Conservation (phyloP, 2,329 filamentous ascomycete genomes). For the Dendryphion nanum region DNA sequence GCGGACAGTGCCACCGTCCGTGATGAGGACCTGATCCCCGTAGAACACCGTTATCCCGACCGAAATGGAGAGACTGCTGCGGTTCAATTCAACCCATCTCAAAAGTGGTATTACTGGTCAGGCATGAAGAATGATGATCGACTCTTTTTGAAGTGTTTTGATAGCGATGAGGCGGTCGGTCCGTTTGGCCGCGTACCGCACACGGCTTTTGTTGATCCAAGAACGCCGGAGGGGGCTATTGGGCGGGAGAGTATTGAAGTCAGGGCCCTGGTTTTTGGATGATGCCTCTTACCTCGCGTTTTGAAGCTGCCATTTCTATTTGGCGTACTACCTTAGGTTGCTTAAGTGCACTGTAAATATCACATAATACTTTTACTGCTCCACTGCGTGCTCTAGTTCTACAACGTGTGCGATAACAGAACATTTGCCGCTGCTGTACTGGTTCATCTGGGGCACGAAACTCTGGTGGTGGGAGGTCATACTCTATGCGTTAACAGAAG, state of each 20-base stretch:
- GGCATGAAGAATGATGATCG: conserved; percentile 73
- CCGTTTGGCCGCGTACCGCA: conserved; percentile 49
- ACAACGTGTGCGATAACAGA: no score
- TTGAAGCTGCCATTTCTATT: no score
- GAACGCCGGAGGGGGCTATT: conserved; percentile 67
- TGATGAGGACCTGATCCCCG: conserved; percentile 64
- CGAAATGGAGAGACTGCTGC: conserved; percentile 73
- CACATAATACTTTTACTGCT: no score
- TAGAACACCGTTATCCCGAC: conserved; percentile 71
- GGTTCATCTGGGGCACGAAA: no score
- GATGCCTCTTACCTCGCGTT: no score
- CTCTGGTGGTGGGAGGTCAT: no score
- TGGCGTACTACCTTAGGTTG: no score
- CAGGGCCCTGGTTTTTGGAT: conserved; percentile 77
- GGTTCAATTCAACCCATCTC: conserved; percentile 59
- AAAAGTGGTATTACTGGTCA: conserved; percentile 78
- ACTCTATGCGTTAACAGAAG: no score
- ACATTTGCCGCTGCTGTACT: no score
- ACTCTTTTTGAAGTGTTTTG: conserved; percentile 76
- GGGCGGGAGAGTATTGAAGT: conserved; percentile 88
- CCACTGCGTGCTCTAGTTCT: no score
- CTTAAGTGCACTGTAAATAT: no score
- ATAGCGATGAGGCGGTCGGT: conserved; percentile 54
- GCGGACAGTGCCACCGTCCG: conserved; percentile 56
- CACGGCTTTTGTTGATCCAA: conserved; percentile 67